Percentiles rank a stretch among this genome's conserved stretches.
phyloP scores from a whole-genome alignment of 1,139 yeast species.

The Scheffersomyces quercinus region DNA sequence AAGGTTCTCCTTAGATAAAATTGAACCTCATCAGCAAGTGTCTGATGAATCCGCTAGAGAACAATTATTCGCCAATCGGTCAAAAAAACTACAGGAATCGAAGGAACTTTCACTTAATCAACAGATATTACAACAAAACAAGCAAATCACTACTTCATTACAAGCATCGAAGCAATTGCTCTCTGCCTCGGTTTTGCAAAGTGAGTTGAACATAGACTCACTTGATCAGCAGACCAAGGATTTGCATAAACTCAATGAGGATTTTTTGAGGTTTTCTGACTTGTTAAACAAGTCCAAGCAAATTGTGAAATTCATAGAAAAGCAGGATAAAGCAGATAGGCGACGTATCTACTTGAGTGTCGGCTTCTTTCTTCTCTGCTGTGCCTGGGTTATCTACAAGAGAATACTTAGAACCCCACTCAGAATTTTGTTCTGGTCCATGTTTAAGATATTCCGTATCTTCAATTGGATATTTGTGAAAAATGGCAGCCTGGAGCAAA shows the following conservation, averaged over 20 bases:
- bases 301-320: slow-evolving; percentile 63
- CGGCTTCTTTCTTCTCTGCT: slow-evolving; percentile 55
- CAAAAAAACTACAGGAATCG: slow-evolving; percentile 4
- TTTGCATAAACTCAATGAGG: slow-evolving; percentile 48
- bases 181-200: slow-evolving; percentile 55
- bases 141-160: slow-evolving; percentile 54
- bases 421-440: slow-evolving; percentile 56
- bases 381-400: slow-evolving; percentile 66
- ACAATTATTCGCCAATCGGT: slow-evolving; percentile 8
- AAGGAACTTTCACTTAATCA: slow-evolving; percentile 10
- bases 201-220: slow-evolving; percentile 62
- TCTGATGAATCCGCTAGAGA: slow-evolving; percentile 6
- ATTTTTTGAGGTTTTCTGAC: slow-evolving; percentile 54
- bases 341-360: slow-evolving; percentile 58
- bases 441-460: slow-evolving; percentile 48
- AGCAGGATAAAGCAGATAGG: slow-evolving; percentile 66
- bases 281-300: slow-evolving; percentile 55
- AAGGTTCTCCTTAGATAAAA: slow-evolving; percentile 8
- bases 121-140: slow-evolving; percentile 48
- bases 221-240: slow-evolving; percentile 60
- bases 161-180: slow-evolving; percentile 57
- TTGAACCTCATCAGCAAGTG: background rate
- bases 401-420: slow-evolving; percentile 61
- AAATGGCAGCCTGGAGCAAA: background rate
- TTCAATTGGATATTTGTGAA: slow-evolving; percentile 20